Base-by-base conservation (phyloP, 768 basidiomycete genomes). In the Russula sp. region DNA sequence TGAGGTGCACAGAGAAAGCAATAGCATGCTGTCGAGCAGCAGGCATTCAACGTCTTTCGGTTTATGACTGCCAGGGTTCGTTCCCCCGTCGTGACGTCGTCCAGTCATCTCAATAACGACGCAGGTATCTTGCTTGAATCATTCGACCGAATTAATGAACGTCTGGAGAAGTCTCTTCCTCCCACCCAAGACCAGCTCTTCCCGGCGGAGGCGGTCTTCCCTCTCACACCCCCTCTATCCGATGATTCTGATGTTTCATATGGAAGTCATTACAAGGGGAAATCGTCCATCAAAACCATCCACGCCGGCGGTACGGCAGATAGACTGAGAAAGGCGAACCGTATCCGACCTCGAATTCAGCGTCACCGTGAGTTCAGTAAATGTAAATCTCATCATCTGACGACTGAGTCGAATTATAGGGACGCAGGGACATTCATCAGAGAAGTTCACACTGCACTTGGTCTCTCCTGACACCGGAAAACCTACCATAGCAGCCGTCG, bases 191-290 rank as follows among this genome's bases (percentile, higher is more conserved):
- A 72, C 60, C 68, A 59, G 32, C 55, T 38, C 53, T 77, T 77
- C 59, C 82, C 81, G 61, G 82, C 83, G 22, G 87, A 89, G 61
- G 73, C 82, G 3, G 82, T 85, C 70, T 90, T 85, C 72, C 90
- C 90, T 46, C 77, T 84, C 50, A 92, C 90, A 0, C 90, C 90
- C n/a, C 90, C 90, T 3, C 76, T 81, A 20, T 92, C 90, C 9
- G 89, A 90, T 72, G 81, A 80, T 69, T 84, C 87, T 28, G 83
- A 81, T 28, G 89, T 36, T 6, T 46, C 59, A 11, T 38, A 58
- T 4, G 59, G 34, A 28, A 24, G 38, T 55, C 14, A 34, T 22
- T 59, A 55, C 46, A 53, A 67, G 30, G 59, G 51, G 1, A 61
- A 51, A 22, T 34, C 54, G 18, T 57, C 36, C 44, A 34, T 64